These are phyloP conservation scores for Trebouxiophyceae sp. DNA, from an alignment of 163 green algal species.

Conservation along the genomic window DNA sequence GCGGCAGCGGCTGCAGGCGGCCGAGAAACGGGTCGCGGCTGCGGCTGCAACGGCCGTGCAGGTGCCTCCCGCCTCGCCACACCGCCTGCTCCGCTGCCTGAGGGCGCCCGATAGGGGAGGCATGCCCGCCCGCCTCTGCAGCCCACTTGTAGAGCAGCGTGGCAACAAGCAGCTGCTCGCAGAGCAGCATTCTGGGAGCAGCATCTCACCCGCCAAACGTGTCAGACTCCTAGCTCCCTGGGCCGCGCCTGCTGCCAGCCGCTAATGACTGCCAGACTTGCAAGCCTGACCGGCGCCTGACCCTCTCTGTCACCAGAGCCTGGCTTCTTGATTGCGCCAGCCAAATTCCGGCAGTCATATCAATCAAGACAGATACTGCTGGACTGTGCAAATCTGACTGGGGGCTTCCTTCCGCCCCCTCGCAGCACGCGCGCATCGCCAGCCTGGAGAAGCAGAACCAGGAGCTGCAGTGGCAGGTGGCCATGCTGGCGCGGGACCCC, in stretches of 20 bases:
- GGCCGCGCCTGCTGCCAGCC: neutral
- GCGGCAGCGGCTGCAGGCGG: constrained; percentile 12
- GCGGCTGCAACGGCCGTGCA: constrained; percentile 10
- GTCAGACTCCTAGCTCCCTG: constrained; percentile 1
- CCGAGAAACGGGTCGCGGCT: neutral
- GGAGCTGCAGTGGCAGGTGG: constrained; percentile 37
- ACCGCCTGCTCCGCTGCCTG: neutral
- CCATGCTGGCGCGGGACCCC: constrained; percentile 4
- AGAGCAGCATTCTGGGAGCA: neutral
- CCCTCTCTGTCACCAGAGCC: no score
- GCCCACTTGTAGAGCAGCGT: no score
- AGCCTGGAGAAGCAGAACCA: constrained; percentile 33
- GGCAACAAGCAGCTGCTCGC: neutral
- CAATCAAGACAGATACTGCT: no score
- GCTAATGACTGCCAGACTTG: constrained; percentile 5
- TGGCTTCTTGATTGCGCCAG: no score
- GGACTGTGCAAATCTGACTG: no score
- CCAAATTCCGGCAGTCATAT: no score
- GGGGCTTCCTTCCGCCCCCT: neutral
- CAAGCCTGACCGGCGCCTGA: no score
- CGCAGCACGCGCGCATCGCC: constrained; percentile 16
- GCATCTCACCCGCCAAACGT: neutral
- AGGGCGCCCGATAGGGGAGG: neutral
- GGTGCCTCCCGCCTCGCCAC: no score
- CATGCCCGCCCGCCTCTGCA: neutral